These are phyloP conservation scores for Melampsora americana DNA, from an alignment of 1,284 basidiomycete species.

Conservation along the genomic window DNA sequence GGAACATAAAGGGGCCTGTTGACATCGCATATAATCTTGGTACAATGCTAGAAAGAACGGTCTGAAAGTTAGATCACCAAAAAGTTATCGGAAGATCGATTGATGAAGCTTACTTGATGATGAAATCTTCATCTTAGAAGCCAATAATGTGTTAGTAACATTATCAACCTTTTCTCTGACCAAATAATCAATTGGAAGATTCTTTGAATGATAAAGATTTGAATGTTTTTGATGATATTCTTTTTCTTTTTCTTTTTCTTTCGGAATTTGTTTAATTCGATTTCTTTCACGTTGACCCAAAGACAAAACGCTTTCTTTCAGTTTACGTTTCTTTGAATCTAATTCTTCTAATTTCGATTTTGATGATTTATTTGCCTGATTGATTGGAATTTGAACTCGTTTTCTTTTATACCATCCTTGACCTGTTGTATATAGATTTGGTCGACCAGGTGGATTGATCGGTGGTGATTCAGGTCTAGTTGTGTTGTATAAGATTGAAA, in stretches of 20 bases:
- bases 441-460: conserved; percentile 44
- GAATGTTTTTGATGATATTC: conserved; percentile 25
- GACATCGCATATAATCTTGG: conserved; percentile 44
- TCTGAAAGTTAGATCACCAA: not conserved
- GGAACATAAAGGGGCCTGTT: conserved; percentile 51
- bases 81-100: not conserved
- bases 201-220: not conserved
- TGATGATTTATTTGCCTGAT: conserved; percentile 17
- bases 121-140: conserved; percentile 38
- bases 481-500: conserved; percentile 56
- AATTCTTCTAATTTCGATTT: conserved; percentile 43
- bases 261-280: too few species aligned
- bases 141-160: conserved; percentile 29
- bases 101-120: conserved; percentile 28
- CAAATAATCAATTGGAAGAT: conserved; percentile 23
- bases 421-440: conserved; percentile 44
- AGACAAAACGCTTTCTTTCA: conserved; percentile 48
- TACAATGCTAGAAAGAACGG: conserved; percentile 24
- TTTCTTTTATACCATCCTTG: conserved; percentile 48
- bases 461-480: conserved; percentile 47
- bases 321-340: conserved; percentile 44
- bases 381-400: not conserved
- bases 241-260: conserved; percentile 46
- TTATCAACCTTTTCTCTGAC: conserved; percentile 20
- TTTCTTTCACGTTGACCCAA: conserved; percentile 48